Evolutionary conservation across 2,329 filamentous ascomycete species (phyloP), one percentile per base, ranked within the genome.

Genomic region (Aspergillus thermomutatus): DNA sequence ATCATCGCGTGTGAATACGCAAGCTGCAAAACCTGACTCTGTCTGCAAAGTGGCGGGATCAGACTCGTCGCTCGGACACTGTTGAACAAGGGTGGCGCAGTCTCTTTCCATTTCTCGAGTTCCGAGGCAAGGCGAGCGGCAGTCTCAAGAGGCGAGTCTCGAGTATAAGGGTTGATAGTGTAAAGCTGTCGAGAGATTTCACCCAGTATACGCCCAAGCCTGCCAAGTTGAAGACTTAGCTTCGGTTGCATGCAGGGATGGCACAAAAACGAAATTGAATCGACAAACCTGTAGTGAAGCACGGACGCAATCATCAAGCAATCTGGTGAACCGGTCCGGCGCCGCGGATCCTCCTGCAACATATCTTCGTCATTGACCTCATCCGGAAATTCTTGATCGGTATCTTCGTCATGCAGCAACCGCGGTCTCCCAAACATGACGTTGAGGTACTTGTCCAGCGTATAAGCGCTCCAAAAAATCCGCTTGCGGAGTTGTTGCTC

Each of bases 391-490:
- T 81, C 79, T 56, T 87, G 84, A 52, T 87, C 84, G 49, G 86
- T 84, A 51, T 87, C 83, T 34, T 86, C 82, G 47, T 87, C 84
- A 50, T 85, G 84, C 26, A 86, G 82, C 14, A 85, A 77, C 7
- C 83, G 70, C 1, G 85, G 85, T 5, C 85, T 76, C 0, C 85
- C 85, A 28, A 87, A 80, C 19, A 86, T 82, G n/a, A 86, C 82
- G 25, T 83, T 82, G 1, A 88, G 72, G 55, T 87, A 87, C 51
- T 83, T 85, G 64, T 88, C 85, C 1, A 87, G 70, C 0, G 81
- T 82, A 63, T 87, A 88, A 0, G 82, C 80, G 3, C 80, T 80
- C 85, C 85, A 87, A 52, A 89, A 87, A 0, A 84, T 79, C 7
- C 85, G 75, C 55, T 82, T 82, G 1, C 82, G 77, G 45, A 82